These are phyloP conservation scores for Fusarium compactum DNA, from an alignment of 2,329 filamentous ascomycete genomes.

Conservation along the genomic window DNA sequence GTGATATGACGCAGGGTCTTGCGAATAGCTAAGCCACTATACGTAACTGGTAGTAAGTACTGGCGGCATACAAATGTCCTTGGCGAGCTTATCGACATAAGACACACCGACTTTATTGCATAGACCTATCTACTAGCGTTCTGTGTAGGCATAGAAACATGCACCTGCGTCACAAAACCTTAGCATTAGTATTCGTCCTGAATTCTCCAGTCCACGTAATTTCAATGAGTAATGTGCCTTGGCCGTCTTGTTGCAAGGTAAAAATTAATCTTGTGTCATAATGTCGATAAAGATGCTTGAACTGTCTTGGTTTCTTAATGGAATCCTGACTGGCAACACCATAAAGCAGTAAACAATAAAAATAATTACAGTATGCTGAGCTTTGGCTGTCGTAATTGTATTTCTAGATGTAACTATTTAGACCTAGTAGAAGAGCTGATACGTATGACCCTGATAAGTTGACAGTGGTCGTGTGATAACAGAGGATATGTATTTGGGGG, in stretches of 20 bases:
- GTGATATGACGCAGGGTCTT: neutral
- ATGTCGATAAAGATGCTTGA: rapidly evolving
- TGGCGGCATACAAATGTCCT: neutral
- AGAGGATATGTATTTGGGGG: neutral
- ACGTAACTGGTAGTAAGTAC: neutral
- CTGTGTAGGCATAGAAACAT: neutral
- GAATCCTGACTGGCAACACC: rapidly evolving
- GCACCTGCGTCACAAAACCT: neutral
- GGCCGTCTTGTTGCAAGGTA: rapidly evolving
- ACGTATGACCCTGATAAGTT: no score
- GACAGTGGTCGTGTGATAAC: neutral
- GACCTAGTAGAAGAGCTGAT: no score
- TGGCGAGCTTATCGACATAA: neutral
- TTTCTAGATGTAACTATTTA: no score
- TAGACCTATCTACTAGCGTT: neutral
- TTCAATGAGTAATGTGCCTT: rapidly evolving
- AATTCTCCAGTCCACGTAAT: neutral
- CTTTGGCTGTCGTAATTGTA: no score
- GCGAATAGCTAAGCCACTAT: neutral
- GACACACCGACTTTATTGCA: neutral
- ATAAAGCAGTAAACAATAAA: rapidly evolving
- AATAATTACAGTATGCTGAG: no score
- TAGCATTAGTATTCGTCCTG: neutral
- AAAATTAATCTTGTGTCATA: rapidly evolving
- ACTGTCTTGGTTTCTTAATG: no score